phyloP scores from a whole-genome alignment of 345 rosid species.

The Eucalyptus albens region DNA sequence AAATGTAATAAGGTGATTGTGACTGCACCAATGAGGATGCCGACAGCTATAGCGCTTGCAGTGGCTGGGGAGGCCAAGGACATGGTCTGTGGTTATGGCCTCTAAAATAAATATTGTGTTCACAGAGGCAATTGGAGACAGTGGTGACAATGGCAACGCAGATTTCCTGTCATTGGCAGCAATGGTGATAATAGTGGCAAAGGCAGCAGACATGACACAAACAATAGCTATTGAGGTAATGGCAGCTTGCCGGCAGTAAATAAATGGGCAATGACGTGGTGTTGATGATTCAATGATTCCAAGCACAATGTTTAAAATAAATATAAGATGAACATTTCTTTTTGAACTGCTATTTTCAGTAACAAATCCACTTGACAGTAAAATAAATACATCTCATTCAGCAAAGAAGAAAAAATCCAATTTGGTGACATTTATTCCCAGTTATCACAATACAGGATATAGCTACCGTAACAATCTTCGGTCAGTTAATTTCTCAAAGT shows the following conservation, averaged over 20 bases:
- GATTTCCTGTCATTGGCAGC: neutral
- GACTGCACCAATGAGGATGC: neutral
- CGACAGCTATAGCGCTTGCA: neutral
- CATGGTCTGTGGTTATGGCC: neutral
- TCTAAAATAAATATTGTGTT: neutral
- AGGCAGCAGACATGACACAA: neutral
- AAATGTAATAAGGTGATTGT: neutral
- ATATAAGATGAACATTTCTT: neutral
- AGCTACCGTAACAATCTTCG: neutral
- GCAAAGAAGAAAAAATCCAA: neutral
- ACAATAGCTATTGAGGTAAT: neutral
- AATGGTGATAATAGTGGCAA: neutral
- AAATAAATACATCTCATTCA: neutral
- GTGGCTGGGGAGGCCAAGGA: neutral
- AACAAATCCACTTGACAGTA: neutral
- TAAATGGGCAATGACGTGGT: neutral
- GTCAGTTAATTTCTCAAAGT: neutral
- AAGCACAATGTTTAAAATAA: neutral
- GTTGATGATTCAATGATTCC: neutral
- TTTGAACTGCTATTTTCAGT: neutral
- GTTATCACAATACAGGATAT: neutral
- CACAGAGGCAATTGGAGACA: neutral
- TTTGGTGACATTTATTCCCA: neutral
- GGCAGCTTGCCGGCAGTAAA: neutral
- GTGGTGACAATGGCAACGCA: neutral